A percentile compares a stretch with the other conserved stretches of the same genome.
Conservation (phyloP, 2,329 filamentous ascomycete genomes). For the Fusarium tuaranense region DNA sequence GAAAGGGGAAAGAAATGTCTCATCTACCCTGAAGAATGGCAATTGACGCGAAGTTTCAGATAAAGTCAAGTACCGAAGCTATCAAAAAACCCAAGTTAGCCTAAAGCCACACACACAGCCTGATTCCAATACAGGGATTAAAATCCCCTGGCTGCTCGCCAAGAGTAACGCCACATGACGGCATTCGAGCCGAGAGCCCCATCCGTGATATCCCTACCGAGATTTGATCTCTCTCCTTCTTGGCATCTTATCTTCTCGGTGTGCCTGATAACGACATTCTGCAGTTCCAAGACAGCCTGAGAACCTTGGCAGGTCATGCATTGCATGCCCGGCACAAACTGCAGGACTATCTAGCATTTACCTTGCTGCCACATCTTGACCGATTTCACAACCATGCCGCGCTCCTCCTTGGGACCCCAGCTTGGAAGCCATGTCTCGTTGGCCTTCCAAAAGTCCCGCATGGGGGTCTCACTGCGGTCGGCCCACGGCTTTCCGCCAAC, state of each 20-base stretch:
- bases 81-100: neutral
- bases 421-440: conserved; percentile 55
- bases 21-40: neutral
- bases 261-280: neutral
- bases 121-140: neutral
- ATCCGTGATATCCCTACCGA: neutral
- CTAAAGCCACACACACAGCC: neutral
- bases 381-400: conserved; percentile 57
- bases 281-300: neutral
- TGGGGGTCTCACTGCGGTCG: conserved; percentile 53
- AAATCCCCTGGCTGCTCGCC: neutral
- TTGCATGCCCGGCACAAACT: neutral
- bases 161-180: neutral
- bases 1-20: neutral
- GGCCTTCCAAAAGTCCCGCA: conserved; percentile 55
- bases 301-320: neutral
- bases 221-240: neutral
- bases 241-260: neutral
- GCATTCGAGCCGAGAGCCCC: neutral
- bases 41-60: neutral
- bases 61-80: neutral
- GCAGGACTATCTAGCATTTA: conserved; percentile 31
- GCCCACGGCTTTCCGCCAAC: conserved; percentile 58
- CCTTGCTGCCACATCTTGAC: conserved; percentile 60
- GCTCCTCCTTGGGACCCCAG: conserved; percentile 45